Evolutionary conservation across 371 early-diverging fungal genomes (phyloP), one percentile per base, ranked within the genome.

Genomic region (Haplosporangium sp.): DNA sequence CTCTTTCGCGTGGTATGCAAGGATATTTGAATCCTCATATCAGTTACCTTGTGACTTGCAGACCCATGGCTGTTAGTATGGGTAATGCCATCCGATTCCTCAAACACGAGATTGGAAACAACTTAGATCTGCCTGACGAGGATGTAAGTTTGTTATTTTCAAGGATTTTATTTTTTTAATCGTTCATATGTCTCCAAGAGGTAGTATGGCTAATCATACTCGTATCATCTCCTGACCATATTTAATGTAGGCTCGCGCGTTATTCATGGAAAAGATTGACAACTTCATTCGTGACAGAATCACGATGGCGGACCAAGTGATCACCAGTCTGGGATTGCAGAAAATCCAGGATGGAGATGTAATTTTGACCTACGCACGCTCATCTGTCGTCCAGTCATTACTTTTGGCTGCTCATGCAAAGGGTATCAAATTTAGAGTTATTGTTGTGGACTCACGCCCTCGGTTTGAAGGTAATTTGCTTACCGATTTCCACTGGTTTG

Each of bases 291-390:
- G 89, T n/a, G 96, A 97, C 70, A 86, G 95, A 61, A 98, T 99
- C 69, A 89, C 89, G 4, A 85, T 92, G 61, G 95, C 99, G 0
- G 93, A 94, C 69, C 85, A 89, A 37, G 76, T 91, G 13, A 96
- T 99, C 69, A 90, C 92, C 23, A 87, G 88, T 45, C 81, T 92
- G 59, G 96, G 94, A 29, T 67, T 95, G 59, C 86, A 91, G 62
- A 97, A 98, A 85, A 96, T 98, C 71, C 87, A 94, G 64, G 90
- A 95, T 71, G 96, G 93, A n/a, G 98, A 98, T 79, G 95, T 98
- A 1, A 93, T 99, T 56, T 82, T 99, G 73, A 95, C 95, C 1
- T 98, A 91, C 83, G 94, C 93, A 42, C 90, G 93, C 20, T 97
- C 97, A 9, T 95, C 96, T 0, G 90, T 93, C 1, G 97, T 98